A percentile compares a stretch with the other conserved stretches of the same genome.
Conservation (phyloP, 768 basidiomycete species). For the Astraeus odoratus region DNA sequence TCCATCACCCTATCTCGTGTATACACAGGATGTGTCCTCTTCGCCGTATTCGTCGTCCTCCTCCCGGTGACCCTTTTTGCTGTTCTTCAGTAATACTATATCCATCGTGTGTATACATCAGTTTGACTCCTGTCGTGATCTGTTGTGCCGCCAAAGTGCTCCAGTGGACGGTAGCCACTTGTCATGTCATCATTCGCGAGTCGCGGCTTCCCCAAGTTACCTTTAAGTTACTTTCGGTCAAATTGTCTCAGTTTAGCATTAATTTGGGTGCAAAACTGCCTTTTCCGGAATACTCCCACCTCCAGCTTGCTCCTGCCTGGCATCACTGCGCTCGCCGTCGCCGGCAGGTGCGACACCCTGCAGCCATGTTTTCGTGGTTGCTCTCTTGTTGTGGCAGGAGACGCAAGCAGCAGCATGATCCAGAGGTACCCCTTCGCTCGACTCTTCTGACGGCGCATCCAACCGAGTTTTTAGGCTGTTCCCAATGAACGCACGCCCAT, state of each 20-base stretch:
- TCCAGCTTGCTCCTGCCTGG: not conserved
- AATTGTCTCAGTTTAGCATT: not conserved
- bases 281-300: conserved; percentile 4
- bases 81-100: too few species aligned
- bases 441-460: not conserved
- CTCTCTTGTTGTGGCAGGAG: conserved; percentile 23
- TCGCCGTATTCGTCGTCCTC: not conserved
- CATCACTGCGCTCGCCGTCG: not conserved
- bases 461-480: conserved; percentile 4
- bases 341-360: not conserved
- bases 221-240: not conserved
- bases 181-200: not conserved
- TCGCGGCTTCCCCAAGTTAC: not conserved
- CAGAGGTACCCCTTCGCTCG: conserved; percentile 12
- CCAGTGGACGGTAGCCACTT: not conserved
- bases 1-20: not conserved
- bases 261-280: conserved; percentile 3
- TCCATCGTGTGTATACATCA: too few species aligned
- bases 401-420: conserved; percentile 14
- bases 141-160: not conserved
- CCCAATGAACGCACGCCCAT: conserved; percentile 22
- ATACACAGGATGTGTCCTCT: not conserved
- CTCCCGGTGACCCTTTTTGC: too few species aligned
- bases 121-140: not conserved
- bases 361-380: conserved; percentile 23